Percentiles rank a stretch among this genome's conserved stretches.
Conservation (phyloP, 441 rosid genomes). For the Melastoma candidum region DNA sequence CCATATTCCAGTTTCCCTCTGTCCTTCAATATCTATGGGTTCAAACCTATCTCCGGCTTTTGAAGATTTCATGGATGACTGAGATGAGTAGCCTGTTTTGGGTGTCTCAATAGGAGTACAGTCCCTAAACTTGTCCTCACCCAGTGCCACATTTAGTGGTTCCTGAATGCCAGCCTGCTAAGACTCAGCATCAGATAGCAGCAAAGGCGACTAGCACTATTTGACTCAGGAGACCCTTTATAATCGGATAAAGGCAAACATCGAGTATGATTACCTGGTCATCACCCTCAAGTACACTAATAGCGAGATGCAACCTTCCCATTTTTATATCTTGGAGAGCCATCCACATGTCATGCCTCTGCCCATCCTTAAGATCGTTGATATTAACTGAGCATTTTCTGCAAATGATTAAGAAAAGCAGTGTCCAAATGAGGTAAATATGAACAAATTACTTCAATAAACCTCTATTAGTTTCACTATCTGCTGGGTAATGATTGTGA, state of each 20-base stretch:
- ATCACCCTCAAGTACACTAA: constrained; percentile 49
- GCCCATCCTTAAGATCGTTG: constrained; percentile 53
- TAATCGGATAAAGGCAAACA: too few relatives aligned
- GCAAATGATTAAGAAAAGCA: constrained; percentile 11
- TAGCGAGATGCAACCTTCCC: constrained; percentile 83
- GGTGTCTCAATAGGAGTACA: constrained; percentile 26
- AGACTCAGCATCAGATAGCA: too few relatives aligned
- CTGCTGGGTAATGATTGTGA: too few relatives aligned
- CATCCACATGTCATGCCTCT: constrained; percentile 76
- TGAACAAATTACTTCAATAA: too few relatives aligned
- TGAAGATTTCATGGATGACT: constrained; percentile 36
- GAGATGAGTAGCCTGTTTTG: constrained; percentile 37
- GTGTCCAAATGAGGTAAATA: too few relatives aligned
- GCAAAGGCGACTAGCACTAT: too few relatives aligned
- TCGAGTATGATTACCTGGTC: constrained; percentile 28
- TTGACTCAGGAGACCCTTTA: too few relatives aligned
- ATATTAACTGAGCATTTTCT: constrained; percentile 64
- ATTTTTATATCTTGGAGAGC: constrained; percentile 69
- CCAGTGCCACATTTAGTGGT: constrained; percentile 25
- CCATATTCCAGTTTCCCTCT: constrained; percentile 66
- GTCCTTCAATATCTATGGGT: constrained; percentile 78
- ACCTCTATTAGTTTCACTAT: too few relatives aligned
- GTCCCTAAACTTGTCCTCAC: constrained; percentile 34
- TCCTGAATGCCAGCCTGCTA: constrained; percentile 28
- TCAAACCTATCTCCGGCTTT: constrained; percentile 53